Base-by-base conservation (phyloP, 768 basidiomycete species). In the Antrodiella citrinella region DNA sequence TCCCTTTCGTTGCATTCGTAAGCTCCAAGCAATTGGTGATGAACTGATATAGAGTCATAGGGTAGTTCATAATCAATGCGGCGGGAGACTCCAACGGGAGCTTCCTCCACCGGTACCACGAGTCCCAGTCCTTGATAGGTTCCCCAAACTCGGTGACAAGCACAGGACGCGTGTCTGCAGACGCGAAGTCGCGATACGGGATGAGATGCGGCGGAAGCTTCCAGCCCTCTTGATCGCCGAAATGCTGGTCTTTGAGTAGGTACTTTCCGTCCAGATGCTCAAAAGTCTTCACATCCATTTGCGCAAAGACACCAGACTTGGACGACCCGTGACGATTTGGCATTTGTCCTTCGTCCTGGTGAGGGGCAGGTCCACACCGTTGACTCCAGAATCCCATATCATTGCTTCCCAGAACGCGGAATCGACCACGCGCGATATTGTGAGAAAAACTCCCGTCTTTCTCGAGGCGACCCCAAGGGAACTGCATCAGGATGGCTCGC, bases 41-140 rank as follows among this genome's bases (percentile, higher is more conserved):
- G 21, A 75, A 53, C 21, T 67, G 62, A 51, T 72, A 75, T 19
- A 71, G 59, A 13, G 67, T 63, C 53, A 76, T 57, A 7, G 74
- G 72, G 54, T 65, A 74, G 47, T 72, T 69, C 56, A 76, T 62
- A 15, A 73, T 61, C 30, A 76, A 62, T 21, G 67, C 71, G 0
- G 71, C 72, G 5, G 72, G 71, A 19, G 73, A 73, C 21, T 60
- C 59, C 35, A 72, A 58, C 26, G 74, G 67, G 19, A 76, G 57
- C 44, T 66, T 63, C 30, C 75, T 69, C 75, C 74, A 75, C 44
- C 65, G 53, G 56, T 75, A 70, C 62, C 72, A 76, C 21, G 69
- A 67, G 25, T 60, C 62, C 75, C 75, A 77, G 50, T 65, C 69
- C 22, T 50, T 38, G 26, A 57, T 41, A 7, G 30, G 30, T 35